These are phyloP conservation scores for Aspergillus neotritici DNA, from an alignment of 2,329 filamentous ascomycete species.

Conservation along the genomic window DNA sequence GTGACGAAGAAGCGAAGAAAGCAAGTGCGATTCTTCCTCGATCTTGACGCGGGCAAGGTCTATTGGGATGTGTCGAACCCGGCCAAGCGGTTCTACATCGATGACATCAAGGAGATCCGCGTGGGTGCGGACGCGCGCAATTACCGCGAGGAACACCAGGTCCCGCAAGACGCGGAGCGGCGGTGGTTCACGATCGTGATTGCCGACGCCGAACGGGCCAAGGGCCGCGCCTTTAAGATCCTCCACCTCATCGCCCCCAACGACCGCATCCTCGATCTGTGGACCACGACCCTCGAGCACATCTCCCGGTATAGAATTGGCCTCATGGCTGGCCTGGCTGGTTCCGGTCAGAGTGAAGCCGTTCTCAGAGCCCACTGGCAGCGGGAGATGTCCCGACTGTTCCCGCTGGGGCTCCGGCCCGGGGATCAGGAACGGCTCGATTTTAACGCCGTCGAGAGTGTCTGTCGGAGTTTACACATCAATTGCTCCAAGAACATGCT, in stretches of 20 bases:
- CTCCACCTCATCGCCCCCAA: conserved; percentile 82
- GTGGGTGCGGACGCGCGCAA: conserved; percentile 78
- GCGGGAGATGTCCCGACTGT: conserved; percentile 69
- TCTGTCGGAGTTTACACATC: conserved; percentile 88
- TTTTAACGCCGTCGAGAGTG: conserved; percentile 68
- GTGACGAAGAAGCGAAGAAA: conserved; percentile 76
- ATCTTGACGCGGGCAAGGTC: conserved; percentile 78
- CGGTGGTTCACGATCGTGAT: conserved; percentile 91
- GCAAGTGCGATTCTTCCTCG: conserved; percentile 69
- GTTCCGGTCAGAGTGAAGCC: conserved; percentile 67
- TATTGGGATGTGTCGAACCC: conserved; percentile 76
- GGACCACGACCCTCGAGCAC: conserved; percentile 77
- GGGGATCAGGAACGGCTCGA: conserved; percentile 67
- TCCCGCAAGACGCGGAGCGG: conserved; percentile 61
- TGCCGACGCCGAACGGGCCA: conserved; percentile 68
- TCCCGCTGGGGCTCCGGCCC: conserved; percentile 35
- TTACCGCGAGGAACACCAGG: conserved; percentile 76
- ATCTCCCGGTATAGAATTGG: conserved; percentile 83
- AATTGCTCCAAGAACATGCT: conserved; percentile 75
- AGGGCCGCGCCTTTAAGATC: conserved; percentile 64
- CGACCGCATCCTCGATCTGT: conserved; percentile 64
- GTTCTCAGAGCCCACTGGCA: conserved; percentile 82
- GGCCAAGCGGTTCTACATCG: conserved; percentile 83
- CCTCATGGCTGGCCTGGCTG: conserved; percentile 81
- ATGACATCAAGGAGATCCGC: conserved; percentile 89